Percentiles rank a stretch among this genome's conserved stretches.
phyloP scores from a whole-genome alignment of 2,329 filamentous ascomycete genomes.

The Epichloe amarillans region DNA sequence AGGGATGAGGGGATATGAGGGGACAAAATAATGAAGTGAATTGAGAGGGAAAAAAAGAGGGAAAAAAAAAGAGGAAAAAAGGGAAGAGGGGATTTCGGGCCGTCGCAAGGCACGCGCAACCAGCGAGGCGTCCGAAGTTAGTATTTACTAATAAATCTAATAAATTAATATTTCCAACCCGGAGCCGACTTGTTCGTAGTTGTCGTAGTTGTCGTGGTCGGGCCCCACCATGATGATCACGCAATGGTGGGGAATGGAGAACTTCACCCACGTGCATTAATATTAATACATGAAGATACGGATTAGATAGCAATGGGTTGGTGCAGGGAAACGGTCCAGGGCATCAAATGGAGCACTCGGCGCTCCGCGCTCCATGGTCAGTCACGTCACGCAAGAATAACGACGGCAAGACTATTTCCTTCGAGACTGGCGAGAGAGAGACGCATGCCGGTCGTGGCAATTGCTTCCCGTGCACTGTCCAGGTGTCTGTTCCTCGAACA shows the following conservation, averaged over 20 bases:
- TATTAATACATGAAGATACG: no score
- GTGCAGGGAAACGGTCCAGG: conserved; percentile 1
- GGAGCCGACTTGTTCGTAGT: not conserved
- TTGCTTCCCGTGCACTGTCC: no score
- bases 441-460: no score
- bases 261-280: no score
- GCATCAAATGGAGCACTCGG: not conserved
- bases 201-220: not conserved
- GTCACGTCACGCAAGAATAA: no score
- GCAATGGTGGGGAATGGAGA: conserved; percentile 19
- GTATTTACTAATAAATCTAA: no score
- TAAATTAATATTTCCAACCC: not conserved
- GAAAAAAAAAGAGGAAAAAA: not conserved
- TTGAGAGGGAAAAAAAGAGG: not conserved
- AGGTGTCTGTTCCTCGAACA: no score
- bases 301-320: not conserved
- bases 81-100: conserved; percentile 5
- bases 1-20: not conserved
- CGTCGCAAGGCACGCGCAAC: not conserved
- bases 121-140: not conserved
- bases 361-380: no score
- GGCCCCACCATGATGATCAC: conserved; percentile 12
- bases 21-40: not conserved
- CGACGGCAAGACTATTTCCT: no score
- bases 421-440: no score